A percentile compares a stretch with the other conserved stretches of the same genome.
Conservation (phyloP, 495 filamentous ascomycete species). For the Podospora conica region DNA sequence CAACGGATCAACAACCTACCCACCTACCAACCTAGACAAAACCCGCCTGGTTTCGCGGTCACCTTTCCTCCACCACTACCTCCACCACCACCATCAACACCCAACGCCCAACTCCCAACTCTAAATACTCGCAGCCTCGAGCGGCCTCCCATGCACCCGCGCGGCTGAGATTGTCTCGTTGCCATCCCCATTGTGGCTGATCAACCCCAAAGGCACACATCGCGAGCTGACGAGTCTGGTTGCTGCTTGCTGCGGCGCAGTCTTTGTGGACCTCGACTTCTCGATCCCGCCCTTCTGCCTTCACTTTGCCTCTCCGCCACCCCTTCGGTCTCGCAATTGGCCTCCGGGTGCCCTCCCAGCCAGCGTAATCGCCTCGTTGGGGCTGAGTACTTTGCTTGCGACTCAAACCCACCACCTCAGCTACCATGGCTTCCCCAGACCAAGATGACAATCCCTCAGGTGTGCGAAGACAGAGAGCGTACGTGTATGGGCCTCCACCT, state of each 20-base stretch:
- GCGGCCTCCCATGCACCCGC: neutral
- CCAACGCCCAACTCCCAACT: neutral
- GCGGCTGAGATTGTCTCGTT: neutral
- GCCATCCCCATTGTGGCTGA: neutral
- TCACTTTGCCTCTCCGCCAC: neutral
- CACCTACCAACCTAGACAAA: neutral
- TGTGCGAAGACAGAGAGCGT: constrained; percentile 26
- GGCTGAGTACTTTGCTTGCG: constrained; percentile 18
- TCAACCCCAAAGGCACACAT: neutral
- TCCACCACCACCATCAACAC: neutral
- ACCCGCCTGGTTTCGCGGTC: constrained; percentile 1
- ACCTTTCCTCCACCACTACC: neutral
- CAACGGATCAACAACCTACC: neutral
- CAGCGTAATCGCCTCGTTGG: constrained; percentile 4
- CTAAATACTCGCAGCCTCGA: neutral
- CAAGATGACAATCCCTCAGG: constrained; percentile 16
- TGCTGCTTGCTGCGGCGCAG: neutral
- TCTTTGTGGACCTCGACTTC: neutral
- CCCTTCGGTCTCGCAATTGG: constrained; percentile 9
- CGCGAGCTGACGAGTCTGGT: neutral
- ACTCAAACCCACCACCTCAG: constrained; percentile 17
- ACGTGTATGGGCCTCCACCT: constrained; percentile 11
- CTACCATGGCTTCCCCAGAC: constrained; percentile 22
- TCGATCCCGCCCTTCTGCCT: neutral
- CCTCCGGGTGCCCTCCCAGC: neutral